Conservation (phyloP, 257 asterid genomes). For the Echites panduratus region DNA sequence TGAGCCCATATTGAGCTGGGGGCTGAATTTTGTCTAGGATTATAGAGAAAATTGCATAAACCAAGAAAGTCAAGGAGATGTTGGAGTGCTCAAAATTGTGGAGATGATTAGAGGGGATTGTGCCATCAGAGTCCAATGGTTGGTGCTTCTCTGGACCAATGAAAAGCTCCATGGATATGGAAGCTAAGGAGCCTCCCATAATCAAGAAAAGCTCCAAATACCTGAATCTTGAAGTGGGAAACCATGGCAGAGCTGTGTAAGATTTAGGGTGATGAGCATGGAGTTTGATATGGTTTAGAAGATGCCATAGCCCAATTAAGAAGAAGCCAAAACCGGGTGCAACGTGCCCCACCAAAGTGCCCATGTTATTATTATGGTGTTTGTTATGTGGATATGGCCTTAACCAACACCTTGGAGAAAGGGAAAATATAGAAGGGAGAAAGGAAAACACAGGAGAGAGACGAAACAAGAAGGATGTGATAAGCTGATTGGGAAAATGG, state of each 20-base stretch:
- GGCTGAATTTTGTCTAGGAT: slow-evolving; percentile 40
- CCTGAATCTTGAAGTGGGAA: slow-evolving; percentile 40
- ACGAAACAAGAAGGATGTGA: background rate
- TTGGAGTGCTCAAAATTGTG: slow-evolving; percentile 73
- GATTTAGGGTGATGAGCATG: slow-evolving; percentile 50
- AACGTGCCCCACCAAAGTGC: slow-evolving; percentile 63
- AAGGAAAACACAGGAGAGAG: background rate
- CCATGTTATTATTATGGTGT: slow-evolving; percentile 36
- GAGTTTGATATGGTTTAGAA: slow-evolving; percentile 56
- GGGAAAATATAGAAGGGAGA: background rate
- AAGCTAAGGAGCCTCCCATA: slow-evolving; percentile 32
- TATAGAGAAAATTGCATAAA: slow-evolving; percentile 50
- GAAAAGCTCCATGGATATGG: slow-evolving; percentile 48
- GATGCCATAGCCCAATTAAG: slow-evolving; percentile 70
- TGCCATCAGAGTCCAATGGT: slow-evolving; percentile 36
- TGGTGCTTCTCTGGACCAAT: slow-evolving; percentile 44
- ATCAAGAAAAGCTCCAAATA: slow-evolving; percentile 53
- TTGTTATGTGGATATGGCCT: background rate
- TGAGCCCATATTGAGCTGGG: slow-evolving; percentile 38
- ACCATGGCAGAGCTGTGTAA: slow-evolving; percentile 64
- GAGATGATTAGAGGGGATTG: slow-evolving; percentile 49
- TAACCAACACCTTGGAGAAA: background rate
- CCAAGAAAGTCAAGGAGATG: slow-evolving; percentile 56
- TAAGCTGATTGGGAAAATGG: background rate
- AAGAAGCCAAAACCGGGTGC: slow-evolving; percentile 63